Evolutionary conservation across 768 basidiomycete genomes (phyloP).

Genomic region (Lactifluus piperatus): DNA sequence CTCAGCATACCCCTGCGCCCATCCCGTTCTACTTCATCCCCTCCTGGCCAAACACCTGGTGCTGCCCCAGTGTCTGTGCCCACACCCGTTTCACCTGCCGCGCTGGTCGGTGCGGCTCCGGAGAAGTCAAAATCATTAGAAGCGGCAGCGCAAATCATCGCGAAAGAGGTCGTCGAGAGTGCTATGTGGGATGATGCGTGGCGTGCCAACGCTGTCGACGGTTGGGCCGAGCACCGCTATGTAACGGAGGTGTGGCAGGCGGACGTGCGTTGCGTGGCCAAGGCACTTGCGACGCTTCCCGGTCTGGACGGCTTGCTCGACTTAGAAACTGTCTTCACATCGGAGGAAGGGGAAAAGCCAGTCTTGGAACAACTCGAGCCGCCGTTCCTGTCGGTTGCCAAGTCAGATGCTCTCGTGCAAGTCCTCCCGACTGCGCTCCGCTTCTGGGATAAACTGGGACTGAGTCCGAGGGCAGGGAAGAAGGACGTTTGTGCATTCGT

Average conservation of each 20-base stretch:
- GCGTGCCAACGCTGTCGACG: conserved; percentile 32
- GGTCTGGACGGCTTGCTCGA: conserved; percentile 35
- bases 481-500: conserved; percentile 66
- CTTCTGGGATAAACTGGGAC: conserved; percentile 81
- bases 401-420: conserved; percentile 61
- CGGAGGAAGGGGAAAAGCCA: background rate
- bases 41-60: conserved; percentile 32
- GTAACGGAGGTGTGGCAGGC: conserved; percentile 44
- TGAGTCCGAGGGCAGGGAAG: conserved; percentile 58
- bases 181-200: conserved; percentile 59
- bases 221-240: conserved; percentile 20
- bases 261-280: conserved; percentile 41
- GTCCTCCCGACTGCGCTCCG: conserved; percentile 59
- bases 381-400: conserved; percentile 58
- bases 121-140: conserved; percentile 65
- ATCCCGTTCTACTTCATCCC: conserved; percentile 43
- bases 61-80: conserved; percentile 48
- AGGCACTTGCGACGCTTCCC: conserved; percentile 35
- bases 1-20: conserved; percentile 52
- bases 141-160: conserved; percentile 52
- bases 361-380: conserved; percentile 33
- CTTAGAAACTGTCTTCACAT: conserved; percentile 35
- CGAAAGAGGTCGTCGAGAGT: conserved; percentile 68
- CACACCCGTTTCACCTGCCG: conserved; percentile 80
- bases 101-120: conserved; percentile 49